Percentiles rank a stretch among this genome's conserved stretches.
Evolutionary conservation across 1,139 yeast genomes (phyloP).

Genomic region (Nadsonia starkeyi-henricii): DNA sequence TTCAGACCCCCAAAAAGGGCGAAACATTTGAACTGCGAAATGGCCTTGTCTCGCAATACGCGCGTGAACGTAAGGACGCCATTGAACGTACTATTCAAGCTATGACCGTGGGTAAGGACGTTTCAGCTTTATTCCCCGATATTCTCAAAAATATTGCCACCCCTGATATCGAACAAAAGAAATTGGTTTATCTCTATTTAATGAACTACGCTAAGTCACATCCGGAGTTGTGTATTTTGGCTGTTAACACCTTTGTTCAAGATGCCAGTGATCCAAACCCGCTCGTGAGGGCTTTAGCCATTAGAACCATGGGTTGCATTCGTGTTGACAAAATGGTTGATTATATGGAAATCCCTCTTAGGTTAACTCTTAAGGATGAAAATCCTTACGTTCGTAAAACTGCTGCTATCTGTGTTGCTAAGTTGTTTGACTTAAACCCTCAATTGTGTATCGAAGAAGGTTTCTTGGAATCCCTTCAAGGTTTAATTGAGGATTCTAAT

Average conservation of each 20-base stretch:
- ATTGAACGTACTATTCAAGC: constrained; percentile 95
- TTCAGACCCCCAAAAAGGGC: constrained; percentile 47
- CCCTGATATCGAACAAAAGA: constrained; percentile 91
- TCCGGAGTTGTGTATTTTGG: constrained; percentile 90
- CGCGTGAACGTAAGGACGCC: constrained; percentile 82
- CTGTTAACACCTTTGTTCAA: constrained; percentile 88
- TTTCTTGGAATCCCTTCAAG: constrained; percentile 54
- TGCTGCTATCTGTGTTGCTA: constrained; percentile 95
- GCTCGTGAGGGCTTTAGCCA: constrained; percentile 85
- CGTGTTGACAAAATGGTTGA: constrained; percentile 92
- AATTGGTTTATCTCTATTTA: constrained; percentile 81
- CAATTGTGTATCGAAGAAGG: constrained; percentile 78
- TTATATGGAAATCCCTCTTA: constrained; percentile 81
- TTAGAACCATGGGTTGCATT: constrained; percentile 97
- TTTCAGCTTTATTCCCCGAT: constrained; percentile 87
- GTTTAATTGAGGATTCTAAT: constrained; percentile 71
- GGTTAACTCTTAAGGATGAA: constrained; percentile 75
- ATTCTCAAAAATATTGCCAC: constrained; percentile 94
- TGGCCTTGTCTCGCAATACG: constrained; percentile 90
- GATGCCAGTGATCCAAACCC: constrained; percentile 98
- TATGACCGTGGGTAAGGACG: constrained; percentile 98
- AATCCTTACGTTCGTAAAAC: constrained; percentile 96
- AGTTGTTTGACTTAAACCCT: constrained; percentile 76
- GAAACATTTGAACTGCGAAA: constrained; percentile 81
- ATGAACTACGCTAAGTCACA: constrained; percentile 96